phyloP scores from a whole-genome alignment of 1,139 yeast genomes.

The Debaryomycetaceae sp. region DNA sequence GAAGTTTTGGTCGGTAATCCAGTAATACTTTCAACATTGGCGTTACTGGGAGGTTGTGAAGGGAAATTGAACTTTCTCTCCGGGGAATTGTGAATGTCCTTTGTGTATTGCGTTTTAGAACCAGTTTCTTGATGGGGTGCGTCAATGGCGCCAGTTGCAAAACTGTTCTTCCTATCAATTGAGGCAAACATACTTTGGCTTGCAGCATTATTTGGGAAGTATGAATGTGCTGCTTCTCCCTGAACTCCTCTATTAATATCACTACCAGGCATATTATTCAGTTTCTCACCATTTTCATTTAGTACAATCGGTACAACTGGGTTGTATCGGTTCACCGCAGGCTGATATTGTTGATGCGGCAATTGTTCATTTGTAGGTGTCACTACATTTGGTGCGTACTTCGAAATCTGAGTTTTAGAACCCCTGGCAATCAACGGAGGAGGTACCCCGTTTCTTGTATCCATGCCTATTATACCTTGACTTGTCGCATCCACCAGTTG shows the following conservation, averaged over 20 bases:
- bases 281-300: no score
- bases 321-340: neutral
- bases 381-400: slow-evolving; percentile 14
- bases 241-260: slow-evolving; percentile 1
- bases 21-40: neutral
- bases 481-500: slow-evolving; percentile 2
- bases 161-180: neutral
- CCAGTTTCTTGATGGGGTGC: neutral
- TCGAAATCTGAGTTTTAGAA: slow-evolving; percentile 15
- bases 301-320: no score
- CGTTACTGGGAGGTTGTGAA: neutral
- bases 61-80: neutral
- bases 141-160: neutral
- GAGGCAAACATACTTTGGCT: neutral
- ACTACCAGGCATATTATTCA: no score
- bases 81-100: neutral
- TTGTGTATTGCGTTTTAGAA: neutral
- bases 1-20: neutral
- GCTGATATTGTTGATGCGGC: neutral
- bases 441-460: slow-evolving; percentile 4
- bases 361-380: neutral
- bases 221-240: neutral
- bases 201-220: neutral
- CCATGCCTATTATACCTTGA: slow-evolving; percentile 3
- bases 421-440: slow-evolving; percentile 14